These are phyloP conservation scores for Lineolata rhizophorae DNA, from an alignment of 495 filamentous ascomycete species.

Conservation along the genomic window DNA sequence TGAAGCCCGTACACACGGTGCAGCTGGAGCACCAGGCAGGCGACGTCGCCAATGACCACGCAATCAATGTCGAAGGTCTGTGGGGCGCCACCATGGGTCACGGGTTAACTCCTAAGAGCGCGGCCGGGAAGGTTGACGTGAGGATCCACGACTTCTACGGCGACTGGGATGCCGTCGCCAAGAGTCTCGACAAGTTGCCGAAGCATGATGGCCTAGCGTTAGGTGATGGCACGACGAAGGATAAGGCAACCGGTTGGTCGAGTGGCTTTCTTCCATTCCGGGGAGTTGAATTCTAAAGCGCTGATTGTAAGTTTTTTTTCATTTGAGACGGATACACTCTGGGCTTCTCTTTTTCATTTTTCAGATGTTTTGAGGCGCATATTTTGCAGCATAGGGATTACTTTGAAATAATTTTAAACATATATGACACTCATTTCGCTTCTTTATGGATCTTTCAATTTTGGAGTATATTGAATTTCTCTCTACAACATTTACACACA, in stretches of 20 bases:
- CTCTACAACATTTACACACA: too few relatives aligned
- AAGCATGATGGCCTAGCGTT: neutral
- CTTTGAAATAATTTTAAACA: too few relatives aligned
- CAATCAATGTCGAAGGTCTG: slow-evolving; percentile 1
- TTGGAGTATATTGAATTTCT: too few relatives aligned
- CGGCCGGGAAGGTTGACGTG: slow-evolving; percentile 1
- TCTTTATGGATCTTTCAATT: too few relatives aligned
- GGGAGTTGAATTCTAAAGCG: too few relatives aligned
- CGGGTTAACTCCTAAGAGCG: slow-evolving; percentile 1
- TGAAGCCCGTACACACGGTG: slow-evolving; percentile 1
- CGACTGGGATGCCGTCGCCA: neutral
- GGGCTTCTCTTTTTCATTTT: too few relatives aligned
- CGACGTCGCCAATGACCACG: slow-evolving; percentile 2
- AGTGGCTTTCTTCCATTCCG: slow-evolving; percentile 1
- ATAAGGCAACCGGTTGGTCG: neutral
- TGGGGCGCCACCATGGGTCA: slow-evolving; percentile 1
- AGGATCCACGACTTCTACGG: slow-evolving; percentile 3
- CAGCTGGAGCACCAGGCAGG: slow-evolving; percentile 1
- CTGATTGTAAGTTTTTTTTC: too few relatives aligned
- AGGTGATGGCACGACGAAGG: neutral
- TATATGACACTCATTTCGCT: too few relatives aligned
- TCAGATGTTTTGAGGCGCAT: too few relatives aligned
- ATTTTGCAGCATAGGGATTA: too few relatives aligned
- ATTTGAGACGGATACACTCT: too few relatives aligned
- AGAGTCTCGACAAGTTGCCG: neutral